Conservation (phyloP, 306 rosid species). For the Prosopis cineraria region DNA sequence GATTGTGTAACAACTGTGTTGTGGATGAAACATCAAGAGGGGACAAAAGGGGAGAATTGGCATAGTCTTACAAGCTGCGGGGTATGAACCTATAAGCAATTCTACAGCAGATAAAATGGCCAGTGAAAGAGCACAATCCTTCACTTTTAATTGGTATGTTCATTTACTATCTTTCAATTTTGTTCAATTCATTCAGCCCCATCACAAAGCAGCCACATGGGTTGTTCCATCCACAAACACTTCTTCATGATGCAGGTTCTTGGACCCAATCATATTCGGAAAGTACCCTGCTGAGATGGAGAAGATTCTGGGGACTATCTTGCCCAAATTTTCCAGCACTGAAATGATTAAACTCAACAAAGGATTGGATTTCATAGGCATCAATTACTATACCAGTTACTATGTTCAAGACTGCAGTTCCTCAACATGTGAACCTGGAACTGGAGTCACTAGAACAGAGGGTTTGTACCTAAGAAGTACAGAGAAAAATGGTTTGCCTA, state of each 20-base stretch:
- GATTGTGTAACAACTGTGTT: neutral
- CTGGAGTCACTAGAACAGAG: constrained; percentile 59
- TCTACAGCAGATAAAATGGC: constrained; percentile 57
- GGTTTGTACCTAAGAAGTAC: constrained; percentile 44
- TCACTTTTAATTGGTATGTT: constrained; percentile 49
- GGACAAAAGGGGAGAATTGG: constrained; percentile 60
- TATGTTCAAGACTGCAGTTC: constrained; percentile 64
- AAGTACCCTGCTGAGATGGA: constrained; percentile 64
- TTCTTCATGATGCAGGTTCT: constrained; percentile 52
- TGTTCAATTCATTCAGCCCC: neutral
- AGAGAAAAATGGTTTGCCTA: constrained; percentile 44
- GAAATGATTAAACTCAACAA: constrained; percentile 42
- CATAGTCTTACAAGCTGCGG: constrained; percentile 25
- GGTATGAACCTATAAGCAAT: constrained; percentile 64
- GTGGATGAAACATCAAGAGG: constrained; percentile 41
- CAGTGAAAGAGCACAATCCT: constrained; percentile 58
- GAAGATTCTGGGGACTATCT: constrained; percentile 50
- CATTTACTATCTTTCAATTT: neutral
- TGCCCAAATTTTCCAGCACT: constrained; percentile 48
- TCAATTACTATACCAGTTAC: constrained; percentile 64
- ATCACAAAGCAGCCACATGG: neutral
- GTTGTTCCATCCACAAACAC: neutral
- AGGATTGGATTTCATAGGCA: constrained; percentile 72
- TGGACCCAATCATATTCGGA: constrained; percentile 68
- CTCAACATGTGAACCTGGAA: constrained; percentile 59